A percentile compares a stretch with the other conserved stretches of the same genome.
These are phyloP conservation scores for Arthonia radiata DNA, from an alignment of 495 filamentous ascomycete genomes.

Conservation along the genomic window DNA sequence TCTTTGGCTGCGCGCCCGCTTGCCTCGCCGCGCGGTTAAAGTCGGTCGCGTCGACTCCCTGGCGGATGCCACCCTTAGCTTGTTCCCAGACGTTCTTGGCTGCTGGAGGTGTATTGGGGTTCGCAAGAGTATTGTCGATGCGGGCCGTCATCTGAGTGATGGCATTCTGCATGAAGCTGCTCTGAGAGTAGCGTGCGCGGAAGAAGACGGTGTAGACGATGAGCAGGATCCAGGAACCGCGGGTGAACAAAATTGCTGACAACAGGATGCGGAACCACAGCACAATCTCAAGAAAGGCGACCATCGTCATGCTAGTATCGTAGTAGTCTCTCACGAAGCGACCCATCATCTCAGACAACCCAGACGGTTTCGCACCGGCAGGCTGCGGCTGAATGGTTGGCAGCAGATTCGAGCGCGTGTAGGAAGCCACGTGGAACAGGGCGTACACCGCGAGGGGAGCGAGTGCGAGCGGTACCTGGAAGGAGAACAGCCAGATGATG, in stretches of 20 bases:
- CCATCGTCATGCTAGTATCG: slow-evolving; percentile 31
- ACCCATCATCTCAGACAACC: slow-evolving; percentile 53
- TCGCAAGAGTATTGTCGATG: slow-evolving; percentile 55
- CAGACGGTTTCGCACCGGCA: slow-evolving; percentile 31
- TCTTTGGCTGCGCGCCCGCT: slow-evolving; percentile 23
- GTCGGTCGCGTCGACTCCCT: slow-evolving; percentile 61
- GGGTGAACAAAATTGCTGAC: slow-evolving; percentile 60
- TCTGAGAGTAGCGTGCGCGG: slow-evolving; percentile 72
- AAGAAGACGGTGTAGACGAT: slow-evolving; percentile 76
- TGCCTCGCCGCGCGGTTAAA: slow-evolving; percentile 31
- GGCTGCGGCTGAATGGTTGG: slow-evolving; percentile 27
- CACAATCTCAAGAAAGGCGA: slow-evolving; percentile 22
- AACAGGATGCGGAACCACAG: slow-evolving; percentile 65
- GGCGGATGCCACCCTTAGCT: slow-evolving; percentile 45
- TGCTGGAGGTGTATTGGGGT: slow-evolving; percentile 69
- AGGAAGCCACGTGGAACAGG: slow-evolving; percentile 88
- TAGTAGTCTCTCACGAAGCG: slow-evolving; percentile 95
- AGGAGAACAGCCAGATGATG: slow-evolving; percentile 77
- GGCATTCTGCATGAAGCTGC: slow-evolving; percentile 65
- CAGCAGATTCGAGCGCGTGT: slow-evolving; percentile 44
- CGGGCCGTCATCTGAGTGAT: slow-evolving; percentile 47
- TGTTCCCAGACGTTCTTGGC: slow-evolving; percentile 60
- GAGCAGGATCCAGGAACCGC: slow-evolving; percentile 72
- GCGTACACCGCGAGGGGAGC: slow-evolving; percentile 93
- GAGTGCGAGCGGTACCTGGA: slow-evolving; percentile 71